Percentiles rank a stretch among this genome's conserved stretches.
Conservation (phyloP, 768 basidiomycete species). For the Plicaturopsis crispa region DNA sequence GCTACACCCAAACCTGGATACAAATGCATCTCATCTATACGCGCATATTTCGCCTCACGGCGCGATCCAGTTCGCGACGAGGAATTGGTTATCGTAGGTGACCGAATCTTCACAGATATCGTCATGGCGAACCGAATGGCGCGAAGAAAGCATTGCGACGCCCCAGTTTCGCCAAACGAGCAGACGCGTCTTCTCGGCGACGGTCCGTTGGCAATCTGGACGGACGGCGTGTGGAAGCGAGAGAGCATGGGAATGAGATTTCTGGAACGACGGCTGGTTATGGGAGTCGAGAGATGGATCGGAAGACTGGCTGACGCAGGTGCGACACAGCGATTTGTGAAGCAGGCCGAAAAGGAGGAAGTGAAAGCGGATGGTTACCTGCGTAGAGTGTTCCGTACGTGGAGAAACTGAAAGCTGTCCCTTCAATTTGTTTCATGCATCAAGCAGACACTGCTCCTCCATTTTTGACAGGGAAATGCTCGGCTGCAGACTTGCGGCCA, state of each 20-base stretch:
- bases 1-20: slow-evolving; percentile 70
- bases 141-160: slow-evolving; percentile 11
- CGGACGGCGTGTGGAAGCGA: slow-evolving; percentile 59
- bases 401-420: too few species aligned
- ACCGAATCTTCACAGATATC: slow-evolving; percentile 88
- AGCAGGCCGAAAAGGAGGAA: too few species aligned
- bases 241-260: slow-evolving; percentile 59
- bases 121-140: slow-evolving; percentile 76
- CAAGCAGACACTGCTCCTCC: too few species aligned
- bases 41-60: slow-evolving; percentile 65
- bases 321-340: too few species aligned
- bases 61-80: slow-evolving; percentile 46
- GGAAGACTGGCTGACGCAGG: too few species aligned
- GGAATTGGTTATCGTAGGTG: slow-evolving; percentile 79
- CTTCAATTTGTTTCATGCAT: too few species aligned
- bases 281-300: slow-evolving; percentile 36
- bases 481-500: too few species aligned
- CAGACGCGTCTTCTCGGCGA: slow-evolving; percentile 6
- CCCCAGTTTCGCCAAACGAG: slow-evolving; percentile 12
- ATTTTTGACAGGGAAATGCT: too few species aligned
- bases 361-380: too few species aligned
- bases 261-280: slow-evolving; percentile 46
- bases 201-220: slow-evolving; percentile 66
- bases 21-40: slow-evolving; percentile 65
- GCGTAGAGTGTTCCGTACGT: too few species aligned